phyloP scores from a whole-genome alignment of 495 filamentous ascomycete genomes.

The Oleoguttula mirabilis region DNA sequence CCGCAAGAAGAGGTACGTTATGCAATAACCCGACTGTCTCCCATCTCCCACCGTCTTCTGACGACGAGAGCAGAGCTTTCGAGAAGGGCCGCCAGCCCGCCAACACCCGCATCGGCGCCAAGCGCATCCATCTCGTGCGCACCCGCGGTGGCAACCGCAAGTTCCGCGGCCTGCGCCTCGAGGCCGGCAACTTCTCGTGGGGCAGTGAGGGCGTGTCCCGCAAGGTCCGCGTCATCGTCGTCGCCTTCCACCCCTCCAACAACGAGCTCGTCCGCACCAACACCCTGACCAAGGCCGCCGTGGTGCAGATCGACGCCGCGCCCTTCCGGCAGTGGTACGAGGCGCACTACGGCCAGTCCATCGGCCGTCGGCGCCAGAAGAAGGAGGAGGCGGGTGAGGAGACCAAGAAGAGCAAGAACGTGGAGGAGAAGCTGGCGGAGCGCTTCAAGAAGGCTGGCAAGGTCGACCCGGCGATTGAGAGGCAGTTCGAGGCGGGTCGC shows the following conservation, averaged over 20 bases:
- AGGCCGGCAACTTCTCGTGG: conserved; percentile 99
- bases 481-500: conserved; percentile 97
- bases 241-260: conserved; percentile 98
- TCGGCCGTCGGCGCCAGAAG: conserved; percentile 84
- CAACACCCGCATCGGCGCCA: conserved; percentile 96
- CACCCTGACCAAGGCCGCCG: conserved; percentile 96
- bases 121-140: conserved; percentile 98
- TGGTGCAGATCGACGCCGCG: conserved; percentile 95
- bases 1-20: conserved; percentile 72
- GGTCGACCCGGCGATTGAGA: conserved; percentile 83
- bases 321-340: conserved; percentile 99
- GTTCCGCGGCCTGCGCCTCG: conserved; percentile 97
- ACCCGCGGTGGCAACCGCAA: conserved; percentile 98
- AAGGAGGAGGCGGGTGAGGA: conserved; percentile 48
- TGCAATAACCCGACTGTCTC: conserved; percentile 35
- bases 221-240: conserved; percentile 96
- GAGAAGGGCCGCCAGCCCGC: conserved; percentile 98
- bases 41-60: conserved; percentile 23
- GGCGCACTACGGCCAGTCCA: conserved; percentile 85
- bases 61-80: conserved; percentile 60
- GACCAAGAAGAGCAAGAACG: conserved; percentile 77
- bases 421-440: conserved; percentile 89
- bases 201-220: conserved; percentile 91
- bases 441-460: conserved; percentile 71
- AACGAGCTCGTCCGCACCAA: conserved; percentile 99